These are phyloP conservation scores for Microdochium trichocladiopsis DNA, from an alignment of 2,329 filamentous ascomycete species.

Conservation along the genomic window DNA sequence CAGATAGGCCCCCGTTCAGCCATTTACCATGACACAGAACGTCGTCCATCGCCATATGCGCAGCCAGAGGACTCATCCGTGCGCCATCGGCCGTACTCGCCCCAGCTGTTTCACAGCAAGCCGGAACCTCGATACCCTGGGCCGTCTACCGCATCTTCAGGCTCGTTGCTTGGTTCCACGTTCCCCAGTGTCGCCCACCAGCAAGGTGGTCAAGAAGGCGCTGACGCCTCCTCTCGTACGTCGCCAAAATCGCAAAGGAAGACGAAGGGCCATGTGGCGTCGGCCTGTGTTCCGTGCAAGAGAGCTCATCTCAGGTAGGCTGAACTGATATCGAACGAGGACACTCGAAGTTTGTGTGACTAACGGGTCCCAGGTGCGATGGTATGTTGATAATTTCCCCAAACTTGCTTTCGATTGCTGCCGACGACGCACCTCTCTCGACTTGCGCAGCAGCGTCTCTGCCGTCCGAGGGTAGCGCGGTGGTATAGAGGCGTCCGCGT, in stretches of 20 bases:
- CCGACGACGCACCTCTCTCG: too few relatives aligned
- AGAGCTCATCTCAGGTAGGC: conserved; percentile 67
- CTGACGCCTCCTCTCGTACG: conserved; percentile 37
- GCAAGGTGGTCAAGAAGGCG: background rate
- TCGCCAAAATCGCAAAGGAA: conserved; percentile 59
- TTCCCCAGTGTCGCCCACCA: background rate
- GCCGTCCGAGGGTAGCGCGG: too few relatives aligned
- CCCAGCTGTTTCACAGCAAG: conserved; percentile 14
- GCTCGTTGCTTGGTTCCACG: conserved; percentile 2
- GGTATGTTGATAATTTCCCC: conserved; percentile 41
- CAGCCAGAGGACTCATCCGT: background rate
- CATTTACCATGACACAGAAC: conserved; percentile 28
- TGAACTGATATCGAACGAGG: conserved; percentile 4
- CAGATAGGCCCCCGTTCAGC: conserved; percentile 25
- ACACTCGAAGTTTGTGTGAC: conserved; percentile 8
- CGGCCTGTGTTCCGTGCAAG: conserved; percentile 81
- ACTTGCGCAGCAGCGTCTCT: too few relatives aligned
- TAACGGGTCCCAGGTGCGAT: conserved; percentile 47
- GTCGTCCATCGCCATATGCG: conserved; percentile 28
- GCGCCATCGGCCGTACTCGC: conserved; percentile 3
- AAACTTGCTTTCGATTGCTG: conserved; percentile 1
- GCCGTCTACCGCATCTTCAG: conserved; percentile 8
- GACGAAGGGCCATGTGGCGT: conserved; percentile 76
- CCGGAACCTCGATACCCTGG: background rate
- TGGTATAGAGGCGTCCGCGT: too few relatives aligned